Base-by-base conservation (phyloP, 1,284 basidiomycete species). In the Apiotrichum montevideense region DNA sequence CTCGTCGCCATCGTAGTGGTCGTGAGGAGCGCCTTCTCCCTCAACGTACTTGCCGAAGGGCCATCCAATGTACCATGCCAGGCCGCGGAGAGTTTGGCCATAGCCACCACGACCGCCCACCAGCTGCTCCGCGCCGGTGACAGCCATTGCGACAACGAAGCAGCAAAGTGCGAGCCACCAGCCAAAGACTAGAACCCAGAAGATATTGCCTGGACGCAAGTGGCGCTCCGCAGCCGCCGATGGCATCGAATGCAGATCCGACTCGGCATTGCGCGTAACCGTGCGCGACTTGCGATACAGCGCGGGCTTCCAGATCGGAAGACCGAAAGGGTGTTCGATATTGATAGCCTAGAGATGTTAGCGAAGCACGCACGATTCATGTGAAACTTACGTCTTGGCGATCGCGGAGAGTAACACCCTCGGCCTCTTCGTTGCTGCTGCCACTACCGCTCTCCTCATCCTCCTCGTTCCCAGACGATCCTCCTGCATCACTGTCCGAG, bases 271-370 rank as follows among this genome's bases (percentile, higher is more conserved):
- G 55, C 94, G 88, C 45, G 95, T 97, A 64, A 98, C 90, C 2
- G 94, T 93, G 48, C 96, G 87, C 34, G 89, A 90, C 76, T 99
- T 99, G 78, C 96, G 95, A 84, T 99, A 99, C 53, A 99, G 78
- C 0, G 96, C 96, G 11, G 96, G 96, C 77, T 99, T 99, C 96
- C 96, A 98, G 72, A 99, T 98, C 46, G 92, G 96, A 63, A 99
- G 82, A 81, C 96, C 96, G 76, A 99, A 98, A 6, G 96, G 96
- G 76, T 99, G 96, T 73, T 97, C 92, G 72, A 97, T 93, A 78
- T 98, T 98, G 76, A 98, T 96, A 66, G 81, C 81, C 79, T 79
- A 58, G 4, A 8, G 29, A 15, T 46, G 47, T 54, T 64, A 35
- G 59, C 56, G 35, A 21, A 15, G 10, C 4, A 29, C 11, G 8